Evolutionary conservation across 108 stramenopile species (phyloP).

Genomic region (Skeletonema potamos): DNA sequence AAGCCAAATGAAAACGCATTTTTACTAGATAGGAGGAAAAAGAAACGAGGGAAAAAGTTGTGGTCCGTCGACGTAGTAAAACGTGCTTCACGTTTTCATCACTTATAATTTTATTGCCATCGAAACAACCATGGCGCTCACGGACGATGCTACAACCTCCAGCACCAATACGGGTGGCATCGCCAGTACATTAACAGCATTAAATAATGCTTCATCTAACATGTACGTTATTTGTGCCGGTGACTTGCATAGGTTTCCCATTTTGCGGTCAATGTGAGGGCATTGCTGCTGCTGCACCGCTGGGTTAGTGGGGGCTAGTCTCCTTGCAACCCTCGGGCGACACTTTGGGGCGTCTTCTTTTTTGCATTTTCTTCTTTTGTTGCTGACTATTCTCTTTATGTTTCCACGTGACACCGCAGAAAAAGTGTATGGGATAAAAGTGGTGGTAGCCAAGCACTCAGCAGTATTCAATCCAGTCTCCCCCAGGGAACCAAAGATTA

Average conservation of each 20-base stretch:
- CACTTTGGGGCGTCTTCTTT: too few species aligned
- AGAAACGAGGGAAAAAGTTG: too few species aligned
- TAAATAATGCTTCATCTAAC: slow-evolving; percentile 29
- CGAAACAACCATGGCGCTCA: slow-evolving; percentile 40
- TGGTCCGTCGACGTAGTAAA: too few species aligned
- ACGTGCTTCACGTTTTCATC: too few species aligned
- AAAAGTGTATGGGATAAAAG: slow-evolving; percentile 82
- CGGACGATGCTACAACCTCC: slow-evolving; percentile 23
- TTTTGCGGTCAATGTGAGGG: background rate
- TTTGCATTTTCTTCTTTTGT: background rate
- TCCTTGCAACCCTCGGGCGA: background rate
- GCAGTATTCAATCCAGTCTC: slow-evolving; percentile 54
- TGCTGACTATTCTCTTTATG: background rate
- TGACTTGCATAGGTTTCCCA: too few species aligned
- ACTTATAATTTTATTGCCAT: too few species aligned
- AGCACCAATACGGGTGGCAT: slow-evolving; percentile 24
- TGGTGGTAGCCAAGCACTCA: slow-evolving; percentile 70
- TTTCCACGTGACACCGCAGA: slow-evolving; percentile 17
- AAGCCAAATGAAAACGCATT: too few species aligned
- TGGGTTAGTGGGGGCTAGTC: background rate
- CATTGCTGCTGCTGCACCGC: background rate
- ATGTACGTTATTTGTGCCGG: slow-evolving; percentile 21
- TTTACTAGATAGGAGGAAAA: too few species aligned
- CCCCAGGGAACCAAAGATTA: slow-evolving; percentile 82
- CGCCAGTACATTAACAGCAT: slow-evolving; percentile 33